These are phyloP conservation scores for Phalaenopsis equestris DNA, from an alignment of 106 monocot species.

Conservation along the genomic window DNA sequence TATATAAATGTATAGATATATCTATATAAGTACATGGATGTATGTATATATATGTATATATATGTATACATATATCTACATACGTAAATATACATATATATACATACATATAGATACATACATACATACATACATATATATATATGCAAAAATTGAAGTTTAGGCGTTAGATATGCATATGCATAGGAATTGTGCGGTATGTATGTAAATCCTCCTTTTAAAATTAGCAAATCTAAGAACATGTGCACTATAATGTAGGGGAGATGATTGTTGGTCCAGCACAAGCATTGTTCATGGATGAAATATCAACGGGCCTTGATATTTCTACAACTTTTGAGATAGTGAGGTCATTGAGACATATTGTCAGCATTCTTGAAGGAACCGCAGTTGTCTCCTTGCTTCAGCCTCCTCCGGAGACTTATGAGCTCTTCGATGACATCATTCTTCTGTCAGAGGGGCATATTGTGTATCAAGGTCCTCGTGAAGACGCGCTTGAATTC, in stretches of 20 bases:
- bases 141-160: too few species aligned
- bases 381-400: constrained; percentile 38
- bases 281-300: constrained; percentile 31
- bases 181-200: too few species aligned
- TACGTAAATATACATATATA: too few species aligned
- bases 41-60: too few species aligned
- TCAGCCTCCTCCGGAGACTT: constrained; percentile 53
- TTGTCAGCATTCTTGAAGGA: constrained; percentile 31
- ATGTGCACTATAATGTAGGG: constrained; percentile 5
- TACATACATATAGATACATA: too few species aligned
- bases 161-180: too few species aligned
- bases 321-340: constrained; percentile 54
- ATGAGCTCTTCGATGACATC: constrained; percentile 46
- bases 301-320: constrained; percentile 55
- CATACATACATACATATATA: too few species aligned
- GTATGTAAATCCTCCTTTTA: not conserved
- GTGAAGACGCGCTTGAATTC: not conserved
- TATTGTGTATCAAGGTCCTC: constrained; percentile 4
- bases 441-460: constrained; percentile 45
- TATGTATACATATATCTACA: too few species aligned
- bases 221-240: not conserved
- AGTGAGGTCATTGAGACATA: constrained; percentile 29
- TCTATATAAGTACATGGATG: too few species aligned
- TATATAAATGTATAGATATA: too few species aligned
- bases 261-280: constrained; percentile 40